Evolutionary conservation across 192 early-diverging fungal genomes (phyloP).

Genomic region (Bifiguratus adelaidae): DNA sequence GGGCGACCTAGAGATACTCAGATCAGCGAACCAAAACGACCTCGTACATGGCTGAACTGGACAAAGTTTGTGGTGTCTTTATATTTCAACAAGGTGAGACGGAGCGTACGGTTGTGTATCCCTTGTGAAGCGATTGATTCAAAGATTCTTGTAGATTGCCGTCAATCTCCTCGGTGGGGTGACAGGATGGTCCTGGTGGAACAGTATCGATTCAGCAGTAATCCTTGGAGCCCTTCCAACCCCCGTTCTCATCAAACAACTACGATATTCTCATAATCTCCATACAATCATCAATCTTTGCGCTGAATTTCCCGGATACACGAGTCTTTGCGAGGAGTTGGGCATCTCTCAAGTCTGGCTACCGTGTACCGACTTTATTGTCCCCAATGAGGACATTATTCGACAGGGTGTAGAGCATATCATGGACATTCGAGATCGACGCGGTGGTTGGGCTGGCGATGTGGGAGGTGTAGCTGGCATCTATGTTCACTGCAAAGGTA

Average conservation of each 20-base stretch:
- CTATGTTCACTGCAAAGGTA: conserved; percentile 39
- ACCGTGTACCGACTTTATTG: conserved; percentile 25
- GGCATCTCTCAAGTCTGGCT: conserved; percentile 25
- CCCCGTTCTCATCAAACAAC: conserved; percentile 5
- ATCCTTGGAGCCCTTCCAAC: conserved; percentile 20
- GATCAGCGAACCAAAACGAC: no score
- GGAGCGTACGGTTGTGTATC: not conserved
- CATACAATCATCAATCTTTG: conserved; percentile 33
- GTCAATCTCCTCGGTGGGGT: conserved; percentile 10
- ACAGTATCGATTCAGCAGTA: conserved; percentile 9
- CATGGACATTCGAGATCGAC: not conserved
- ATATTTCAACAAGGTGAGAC: conserved; percentile 14
- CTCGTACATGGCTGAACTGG: conserved; percentile 6
- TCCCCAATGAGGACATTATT: conserved; percentile 21
- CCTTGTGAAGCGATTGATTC: not conserved
- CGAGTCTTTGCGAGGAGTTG: conserved; percentile 18
- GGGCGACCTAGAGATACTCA: no score
- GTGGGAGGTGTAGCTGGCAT: not conserved
- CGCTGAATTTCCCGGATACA: conserved; percentile 32
- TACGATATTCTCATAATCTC: conserved; percentile 9
- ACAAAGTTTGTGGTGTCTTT: conserved; percentile 7
- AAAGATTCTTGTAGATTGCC: not conserved
- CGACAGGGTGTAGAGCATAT: conserved; percentile 13
- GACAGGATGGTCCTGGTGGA: conserved; percentile 19
- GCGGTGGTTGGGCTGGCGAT: not conserved